Conservation (phyloP, 164 flowering plant genomes). For the Berberis thunbergii region DNA sequence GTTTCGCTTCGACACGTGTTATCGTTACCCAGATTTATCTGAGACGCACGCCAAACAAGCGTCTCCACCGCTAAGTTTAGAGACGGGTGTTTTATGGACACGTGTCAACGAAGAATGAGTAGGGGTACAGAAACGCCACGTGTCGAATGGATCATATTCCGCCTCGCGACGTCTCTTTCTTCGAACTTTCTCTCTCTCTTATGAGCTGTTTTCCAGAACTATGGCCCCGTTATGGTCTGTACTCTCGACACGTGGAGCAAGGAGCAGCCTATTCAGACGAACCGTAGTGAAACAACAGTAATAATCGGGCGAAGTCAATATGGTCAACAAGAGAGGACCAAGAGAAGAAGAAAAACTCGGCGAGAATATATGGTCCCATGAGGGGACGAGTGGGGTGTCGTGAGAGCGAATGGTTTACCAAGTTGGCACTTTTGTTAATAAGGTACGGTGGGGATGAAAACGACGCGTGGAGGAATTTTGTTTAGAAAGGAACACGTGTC, state of each 20-base stretch:
- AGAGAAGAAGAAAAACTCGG: not conserved
- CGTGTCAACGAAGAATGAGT: slow-evolving; percentile 5
- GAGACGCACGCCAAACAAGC: not conserved
- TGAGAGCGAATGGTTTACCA: not conserved
- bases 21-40: slow-evolving; percentile 5
- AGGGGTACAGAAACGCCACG: slow-evolving; percentile 6
- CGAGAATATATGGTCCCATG: not conserved
- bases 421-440: slow-evolving; percentile 1
- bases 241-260: slow-evolving; percentile 15
- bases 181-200: slow-evolving; percentile 10
- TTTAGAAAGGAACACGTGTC: not conserved
- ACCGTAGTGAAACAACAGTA: not conserved
- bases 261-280: not conserved
- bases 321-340: not conserved
- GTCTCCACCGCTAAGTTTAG: slow-evolving; percentile 16
- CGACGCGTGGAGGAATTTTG: not conserved
- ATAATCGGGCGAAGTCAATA: not conserved
- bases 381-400: slow-evolving; percentile 2
- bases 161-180: slow-evolving; percentile 12
- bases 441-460: not conserved
- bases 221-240: slow-evolving; percentile 1
- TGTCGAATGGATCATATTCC: slow-evolving; percentile 6
- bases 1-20: slow-evolving; percentile 9
- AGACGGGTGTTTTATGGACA: slow-evolving; percentile 1
- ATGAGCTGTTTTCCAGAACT: slow-evolving; percentile 23